These are phyloP conservation scores for Cercospora beticola DNA, from an alignment of 2,329 filamentous ascomycete species.

Conservation along the genomic window DNA sequence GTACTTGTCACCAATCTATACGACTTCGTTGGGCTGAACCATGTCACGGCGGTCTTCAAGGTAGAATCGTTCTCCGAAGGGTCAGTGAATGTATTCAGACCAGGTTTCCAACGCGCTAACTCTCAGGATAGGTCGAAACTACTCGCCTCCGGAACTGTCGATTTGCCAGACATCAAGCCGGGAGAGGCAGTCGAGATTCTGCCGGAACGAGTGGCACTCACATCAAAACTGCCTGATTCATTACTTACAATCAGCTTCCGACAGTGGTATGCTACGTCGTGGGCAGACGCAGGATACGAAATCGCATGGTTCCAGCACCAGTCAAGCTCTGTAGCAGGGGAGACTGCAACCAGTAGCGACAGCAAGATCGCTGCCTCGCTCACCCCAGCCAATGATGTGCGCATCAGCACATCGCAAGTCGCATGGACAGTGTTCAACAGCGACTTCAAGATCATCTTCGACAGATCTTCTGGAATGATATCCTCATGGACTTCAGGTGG, in stretches of 20 bases:
- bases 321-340: neutral
- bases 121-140: conserved; percentile 16
- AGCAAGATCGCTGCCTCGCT: neutral
- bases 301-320: conserved; percentile 29
- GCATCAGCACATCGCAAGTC: conserved; percentile 12
- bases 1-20: conserved; percentile 40
- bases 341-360: neutral
- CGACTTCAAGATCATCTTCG: conserved; percentile 16
- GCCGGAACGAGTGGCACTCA: conserved; percentile 23
- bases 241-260: conserved; percentile 51
- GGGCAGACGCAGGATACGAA: conserved; percentile 39
- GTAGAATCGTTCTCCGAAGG: conserved; percentile 10
- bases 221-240: conserved; percentile 36
- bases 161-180: conserved; percentile 6
- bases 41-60: conserved; percentile 17
- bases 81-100: neutral
- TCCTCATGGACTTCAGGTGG: conserved; percentile 43
- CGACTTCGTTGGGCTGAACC: conserved; percentile 31
- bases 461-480: conserved; percentile 7
- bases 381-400: neutral
- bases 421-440: conserved; percentile 7
- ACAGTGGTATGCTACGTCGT: conserved; percentile 47
- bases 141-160: conserved; percentile 5
- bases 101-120: conserved; percentile 20
- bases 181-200: conserved; percentile 1